Base-by-base conservation (phyloP, 2,329 filamentous ascomycete genomes). In the Neonectria faginata region DNA sequence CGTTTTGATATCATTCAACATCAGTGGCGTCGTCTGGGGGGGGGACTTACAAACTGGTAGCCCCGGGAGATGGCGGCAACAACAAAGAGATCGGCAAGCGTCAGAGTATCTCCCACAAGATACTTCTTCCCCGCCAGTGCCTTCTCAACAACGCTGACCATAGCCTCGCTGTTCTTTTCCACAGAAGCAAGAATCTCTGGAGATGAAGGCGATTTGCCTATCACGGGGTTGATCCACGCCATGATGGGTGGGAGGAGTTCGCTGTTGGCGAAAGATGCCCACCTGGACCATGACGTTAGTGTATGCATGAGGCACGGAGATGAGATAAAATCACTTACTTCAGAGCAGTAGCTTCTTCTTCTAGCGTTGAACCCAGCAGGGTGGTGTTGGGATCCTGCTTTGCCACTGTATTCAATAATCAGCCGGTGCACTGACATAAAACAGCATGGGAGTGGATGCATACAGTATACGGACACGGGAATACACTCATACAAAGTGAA, bases 161-260 rank as follows among this genome's bases (percentile, higher is more conserved):
- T 60, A n/a, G 36, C 31, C n/a, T 64, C 62, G 20, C 57, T 60
- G 33, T 61, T 61, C 48, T 61, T 60, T 47, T 64, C 62, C 3
- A 41, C 57, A 2, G 45, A 33, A 12, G 62, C 62, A 11, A 61
- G 62, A 16, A 64, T 64, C 22, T 64, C 50, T 3, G 62, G 51
- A 4, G 57, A 53, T 42, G 62, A 60, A 25, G 62, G 52, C 25
- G 52, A 36, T 11, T 64, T 60, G 16, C 62, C 62, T 18, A 53
- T 61, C 12, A 65, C 62, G 5, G 62, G 62, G 47, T 65, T 65
- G 29, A 65, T 65, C 62, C 62, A 65, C 8, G 57, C 57, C 62
- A 64, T 64, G 31, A 64, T 64, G 5, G 62, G 62, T 29, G 62
- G 62, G 8, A 64, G 52, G 4, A 61, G 52, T 33, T 64, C 57